phyloP scores from a whole-genome alignment of 2,329 filamentous ascomycete genomes.

The Neocucurbitaria cava region DNA sequence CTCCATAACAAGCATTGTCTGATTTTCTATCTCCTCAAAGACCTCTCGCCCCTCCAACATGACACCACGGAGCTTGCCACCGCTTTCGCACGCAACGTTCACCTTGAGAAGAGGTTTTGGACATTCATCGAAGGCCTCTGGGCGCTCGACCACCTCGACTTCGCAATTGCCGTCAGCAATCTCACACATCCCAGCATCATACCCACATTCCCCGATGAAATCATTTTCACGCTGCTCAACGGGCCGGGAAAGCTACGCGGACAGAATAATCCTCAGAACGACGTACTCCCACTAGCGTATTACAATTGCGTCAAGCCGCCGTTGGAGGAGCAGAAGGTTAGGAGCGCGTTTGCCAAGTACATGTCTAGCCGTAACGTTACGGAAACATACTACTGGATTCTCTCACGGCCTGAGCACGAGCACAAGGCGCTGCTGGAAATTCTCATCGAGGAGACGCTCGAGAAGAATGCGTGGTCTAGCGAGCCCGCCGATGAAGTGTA shows the following conservation, averaged over 20 bases:
- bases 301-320: conserved; percentile 78
- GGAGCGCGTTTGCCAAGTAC: conserved; percentile 73
- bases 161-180: conserved; percentile 71
- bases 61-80: conserved; percentile 61
- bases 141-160: conserved; percentile 77
- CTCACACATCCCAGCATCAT: conserved; percentile 81
- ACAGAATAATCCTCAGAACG: conserved; percentile 46
- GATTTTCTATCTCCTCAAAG: conserved; percentile 82
- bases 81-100: conserved; percentile 67
- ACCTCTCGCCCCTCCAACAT: conserved; percentile 63
- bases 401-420: conserved; percentile 66
- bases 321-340: conserved; percentile 67
- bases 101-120: conserved; percentile 77
- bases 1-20: conserved; percentile 82
- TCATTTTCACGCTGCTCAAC: conserved; percentile 72
- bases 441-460: conserved; percentile 58
- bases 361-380: conserved; percentile 71
- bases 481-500: conserved; percentile 17
- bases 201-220: conserved; percentile 83
- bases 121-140: conserved; percentile 84
- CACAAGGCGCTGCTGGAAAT: conserved; percentile 72
- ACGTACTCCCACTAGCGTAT: conserved; percentile 72
- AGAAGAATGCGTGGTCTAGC: conserved; percentile 21
- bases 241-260: conserved; percentile 25
- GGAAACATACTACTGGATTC: conserved; percentile 76